A percentile compares a stretch with the other conserved stretches of the same genome.
These are phyloP conservation scores for Exidia glandulosa DNA, from an alignment of 768 basidiomycete genomes.

Conservation along the genomic window DNA sequence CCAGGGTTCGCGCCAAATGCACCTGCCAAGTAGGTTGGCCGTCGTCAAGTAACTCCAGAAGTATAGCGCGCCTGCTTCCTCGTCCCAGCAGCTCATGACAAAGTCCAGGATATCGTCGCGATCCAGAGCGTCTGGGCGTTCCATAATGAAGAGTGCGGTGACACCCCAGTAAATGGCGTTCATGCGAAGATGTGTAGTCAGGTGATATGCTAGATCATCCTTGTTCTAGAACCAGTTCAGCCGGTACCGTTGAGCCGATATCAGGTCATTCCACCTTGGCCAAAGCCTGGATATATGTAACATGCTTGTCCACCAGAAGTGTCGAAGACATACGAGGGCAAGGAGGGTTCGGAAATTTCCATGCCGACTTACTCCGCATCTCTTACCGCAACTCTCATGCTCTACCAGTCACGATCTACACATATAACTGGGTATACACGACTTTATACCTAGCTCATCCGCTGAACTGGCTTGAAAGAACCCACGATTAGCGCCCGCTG, in stretches of 20 bases:
- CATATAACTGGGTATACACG: too few species aligned
- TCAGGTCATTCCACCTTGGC: conserved; percentile 19
- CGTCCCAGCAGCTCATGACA: conserved; percentile 93
- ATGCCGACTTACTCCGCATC: too few species aligned
- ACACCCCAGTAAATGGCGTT: conserved; percentile 98
- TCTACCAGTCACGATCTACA: too few species aligned
- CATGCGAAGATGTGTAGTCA: conserved; percentile 86
- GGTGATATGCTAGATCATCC: conserved; percentile 78
- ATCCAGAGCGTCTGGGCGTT: conserved; percentile 63
- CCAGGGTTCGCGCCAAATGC: conserved; percentile 86
- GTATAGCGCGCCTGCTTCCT: conserved; percentile 53
- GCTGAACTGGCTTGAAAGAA: too few species aligned
- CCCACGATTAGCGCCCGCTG: too few species aligned
- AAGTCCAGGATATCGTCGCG: conserved; percentile 78
- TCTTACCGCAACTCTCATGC: too few species aligned
- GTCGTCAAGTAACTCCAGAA: neutral
- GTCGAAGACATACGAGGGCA: too few species aligned
- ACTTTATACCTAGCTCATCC: too few species aligned
- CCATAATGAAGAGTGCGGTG: conserved; percentile 77
- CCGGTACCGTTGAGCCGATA: neutral
- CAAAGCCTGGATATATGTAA: conserved; percentile 6
- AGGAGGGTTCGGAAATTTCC: too few species aligned
- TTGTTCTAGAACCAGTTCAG: conserved; percentile 35
- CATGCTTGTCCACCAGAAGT: conserved; percentile 3
- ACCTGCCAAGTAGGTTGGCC: conserved; percentile 34